Evolutionary conservation across 2,329 filamentous ascomycete species (phyloP), one percentile per base, ranked within the genome.

Genomic region (Lachnellula cervina): DNA sequence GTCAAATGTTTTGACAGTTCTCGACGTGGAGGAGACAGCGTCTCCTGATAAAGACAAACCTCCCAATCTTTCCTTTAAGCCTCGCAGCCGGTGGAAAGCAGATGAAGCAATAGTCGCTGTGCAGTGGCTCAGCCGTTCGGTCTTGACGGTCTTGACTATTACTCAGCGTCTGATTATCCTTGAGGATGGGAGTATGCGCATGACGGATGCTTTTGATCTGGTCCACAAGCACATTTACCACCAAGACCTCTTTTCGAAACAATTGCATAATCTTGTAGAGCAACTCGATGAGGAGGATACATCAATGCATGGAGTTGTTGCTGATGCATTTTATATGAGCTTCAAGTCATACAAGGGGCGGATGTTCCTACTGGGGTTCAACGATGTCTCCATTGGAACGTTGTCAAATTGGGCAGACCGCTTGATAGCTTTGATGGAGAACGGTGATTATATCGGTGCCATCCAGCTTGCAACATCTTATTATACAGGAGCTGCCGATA

Each of bases 261-360:
- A 97, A 68, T 76, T 99, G 13, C 87, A 90, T 66, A 81, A 77
- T 17, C 80, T 97, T 5, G 90, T 99, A 21, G 94, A 97, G 70
- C 87, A 92, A 58, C 77, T 94, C 17, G 88, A 97, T 61, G 91
- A 96, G 63, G 85, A 92, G 56, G 91, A 97, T 65, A 78, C 83
- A 0, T 89, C 90, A 0, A 88, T 97, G 85, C 94, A 97, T 72
- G 93, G 93, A 2, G 92, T 97, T 8, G 90, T 97, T 48, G 93
- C 93, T 7, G 94, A 99, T 76, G 94, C 92, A 0, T 99, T 97
- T 65, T 93, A 93, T 69, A 97, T 97, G 90, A 97, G 93, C 71
- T 93, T 97, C 73, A 90, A 89, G 67, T 82, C 90, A 3, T 99
- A 97, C 74, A 99, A 97, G 71, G 92, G 94, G 5, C 83, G 93